phyloP scores from a whole-genome alignment of 257 asterid species.

The Nicotiana knightiana region DNA sequence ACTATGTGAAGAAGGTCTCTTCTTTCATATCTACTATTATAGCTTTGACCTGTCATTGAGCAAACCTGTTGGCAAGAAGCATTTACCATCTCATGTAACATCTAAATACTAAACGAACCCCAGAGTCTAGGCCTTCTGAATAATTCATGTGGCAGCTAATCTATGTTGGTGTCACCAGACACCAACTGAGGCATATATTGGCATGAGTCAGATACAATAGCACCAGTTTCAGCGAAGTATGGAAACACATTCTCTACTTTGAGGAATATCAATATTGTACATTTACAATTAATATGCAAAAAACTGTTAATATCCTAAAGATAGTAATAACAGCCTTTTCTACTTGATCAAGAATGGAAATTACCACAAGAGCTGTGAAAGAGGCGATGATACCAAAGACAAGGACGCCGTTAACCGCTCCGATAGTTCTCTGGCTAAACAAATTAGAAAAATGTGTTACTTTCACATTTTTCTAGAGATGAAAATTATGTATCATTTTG shows the following conservation, averaged over 20 bases:
- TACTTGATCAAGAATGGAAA: slow-evolving; percentile 6
- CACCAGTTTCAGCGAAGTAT: not conserved
- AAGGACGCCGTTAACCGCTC: slow-evolving; percentile 79
- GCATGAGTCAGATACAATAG: not conserved
- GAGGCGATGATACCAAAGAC: slow-evolving; percentile 62
- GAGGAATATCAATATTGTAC: not conserved
- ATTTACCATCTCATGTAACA: not conserved
- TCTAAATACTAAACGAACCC: not conserved
- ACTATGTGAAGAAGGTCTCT: not conserved
- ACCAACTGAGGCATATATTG: not conserved
- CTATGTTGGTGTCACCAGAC: not conserved
- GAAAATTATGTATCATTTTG: not conserved
- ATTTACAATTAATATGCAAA: not conserved
- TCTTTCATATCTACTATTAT: not conserved
- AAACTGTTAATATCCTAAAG: not conserved
- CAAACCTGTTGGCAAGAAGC: not conserved
- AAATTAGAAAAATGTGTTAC: slow-evolving; percentile 14
- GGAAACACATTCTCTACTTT: not conserved
- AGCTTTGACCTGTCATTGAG: not conserved
- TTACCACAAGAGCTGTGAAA: slow-evolving; percentile 85
- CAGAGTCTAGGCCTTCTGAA: not conserved
- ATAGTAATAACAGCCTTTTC: not conserved
- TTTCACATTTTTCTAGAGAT: slow-evolving; percentile 9
- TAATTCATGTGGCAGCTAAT: not conserved
- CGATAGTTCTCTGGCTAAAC: slow-evolving; percentile 73